phyloP scores from a whole-genome alignment of 179 eudicot species.

The Beta lomatogona region DNA sequence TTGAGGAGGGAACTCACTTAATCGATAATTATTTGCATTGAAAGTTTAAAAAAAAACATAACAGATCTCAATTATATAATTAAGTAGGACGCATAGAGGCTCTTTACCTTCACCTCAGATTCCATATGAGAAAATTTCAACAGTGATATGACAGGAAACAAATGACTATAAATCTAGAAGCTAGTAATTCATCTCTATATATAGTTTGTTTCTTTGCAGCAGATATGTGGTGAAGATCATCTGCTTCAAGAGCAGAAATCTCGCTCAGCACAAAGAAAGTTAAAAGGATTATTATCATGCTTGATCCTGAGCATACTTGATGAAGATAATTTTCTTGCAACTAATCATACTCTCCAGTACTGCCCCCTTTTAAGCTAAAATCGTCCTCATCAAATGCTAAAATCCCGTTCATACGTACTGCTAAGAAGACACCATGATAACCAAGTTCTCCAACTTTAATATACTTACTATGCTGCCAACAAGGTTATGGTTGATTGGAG shows the following conservation, averaged over 20 bases:
- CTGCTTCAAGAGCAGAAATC: not conserved
- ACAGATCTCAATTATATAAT: not conserved
- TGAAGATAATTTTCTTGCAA: not conserved
- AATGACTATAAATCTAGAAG: not conserved
- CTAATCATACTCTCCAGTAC: constrained; percentile 4
- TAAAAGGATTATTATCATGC: not conserved
- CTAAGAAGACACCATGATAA: not conserved
- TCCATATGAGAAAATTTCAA: not conserved
- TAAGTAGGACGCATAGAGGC: not conserved
- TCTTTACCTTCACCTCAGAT: not conserved
- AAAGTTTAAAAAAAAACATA: not conserved
- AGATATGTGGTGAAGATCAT: not conserved
- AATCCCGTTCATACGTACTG: not conserved
- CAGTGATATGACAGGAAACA: not conserved
- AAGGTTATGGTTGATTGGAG: constrained; percentile 63
- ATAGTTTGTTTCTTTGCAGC: not conserved
- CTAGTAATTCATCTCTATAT: not conserved
- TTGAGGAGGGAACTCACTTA: not conserved
- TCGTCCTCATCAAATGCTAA: not conserved
- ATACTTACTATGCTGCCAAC: constrained; percentile 76
- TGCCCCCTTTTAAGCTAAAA: constrained; percentile 1
- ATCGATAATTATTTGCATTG: not conserved
- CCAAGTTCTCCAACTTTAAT: constrained; percentile 10
- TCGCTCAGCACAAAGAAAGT: not conserved
- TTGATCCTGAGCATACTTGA: constrained; percentile 4